Base-by-base conservation (phyloP, 495 filamentous ascomycete species). In the Tuber indicum region DNA sequence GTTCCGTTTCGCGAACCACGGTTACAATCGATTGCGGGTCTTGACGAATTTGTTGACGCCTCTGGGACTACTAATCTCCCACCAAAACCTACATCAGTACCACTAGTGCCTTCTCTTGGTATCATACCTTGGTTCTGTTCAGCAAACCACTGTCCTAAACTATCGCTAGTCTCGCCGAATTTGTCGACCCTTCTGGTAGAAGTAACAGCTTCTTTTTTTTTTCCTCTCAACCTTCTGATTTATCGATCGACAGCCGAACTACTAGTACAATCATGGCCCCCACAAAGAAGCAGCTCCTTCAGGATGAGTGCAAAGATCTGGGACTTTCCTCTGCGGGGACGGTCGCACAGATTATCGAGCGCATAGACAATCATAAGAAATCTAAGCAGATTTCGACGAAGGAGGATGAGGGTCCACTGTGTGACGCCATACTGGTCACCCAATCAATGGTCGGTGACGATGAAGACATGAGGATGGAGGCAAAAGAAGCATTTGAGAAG, bases 1-100 rank as follows among this genome's bases (percentile, higher is more conserved):
- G 75, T 80, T 82, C 58, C 79, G 80, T 70, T 99, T 96, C 85
- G 93, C 92, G 88, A 98, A 99, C 58, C 96, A 88, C 85, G 95
- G 91, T 78, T 93, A 91, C 74, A 98, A 86, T 43, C 96, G 89
- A 82, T 93, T 91, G 46, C 92, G 91, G 74, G 91, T 89, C 84
- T 97, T 94, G 85, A 98, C 89, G 84, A 92, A 92, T 88, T 99
- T 99, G 86, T 95, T 91, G 39, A 98, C 93, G 84, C 96, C 98
- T 73, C 42, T 36, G 41, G 16, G 72, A 52, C 12, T 6, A 6
- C 52, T 62, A 75, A 75, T 71, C 70, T 76, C n/a, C 76, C 76
- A 43, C 78, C 73, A 80, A 80, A 78, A 39, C 76, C 73, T 36
- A 76, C 12, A 14, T 0, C 45, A 47, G 45, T 41, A 26, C 47